Evolutionary conservation across 2,329 filamentous ascomycete species (phyloP).

Genomic region (Neofusicoccum laricinum): DNA sequence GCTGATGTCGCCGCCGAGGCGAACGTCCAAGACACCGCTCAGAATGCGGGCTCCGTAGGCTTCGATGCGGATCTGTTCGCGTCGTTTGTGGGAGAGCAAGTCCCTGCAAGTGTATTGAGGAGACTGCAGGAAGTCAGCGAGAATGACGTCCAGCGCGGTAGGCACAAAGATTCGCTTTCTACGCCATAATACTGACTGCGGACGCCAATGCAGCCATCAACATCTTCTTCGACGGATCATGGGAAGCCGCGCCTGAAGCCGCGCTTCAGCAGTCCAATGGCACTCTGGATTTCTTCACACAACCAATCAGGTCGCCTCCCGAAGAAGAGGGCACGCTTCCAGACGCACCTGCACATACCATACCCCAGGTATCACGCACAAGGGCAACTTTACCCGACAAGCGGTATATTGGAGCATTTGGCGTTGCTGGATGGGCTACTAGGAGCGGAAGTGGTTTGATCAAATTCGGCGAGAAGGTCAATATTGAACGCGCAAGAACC

Average conservation of each 20-base stretch:
- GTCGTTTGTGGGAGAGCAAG: conserved; percentile 55
- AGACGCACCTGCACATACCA: conserved; percentile 12
- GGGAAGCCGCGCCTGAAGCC: conserved; percentile 41
- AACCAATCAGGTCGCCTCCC: conserved; percentile 16
- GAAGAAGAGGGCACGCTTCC: conserved; percentile 19
- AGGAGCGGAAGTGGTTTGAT: conserved; percentile 73
- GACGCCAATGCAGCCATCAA: conserved; percentile 51
- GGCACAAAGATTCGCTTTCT: background rate
- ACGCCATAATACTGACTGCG: background rate
- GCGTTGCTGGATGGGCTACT: conserved; percentile 88
- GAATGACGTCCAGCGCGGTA: conserved; percentile 53
- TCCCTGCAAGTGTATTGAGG: conserved; percentile 44
- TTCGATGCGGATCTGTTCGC: conserved; percentile 57
- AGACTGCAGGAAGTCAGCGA: conserved; percentile 50
- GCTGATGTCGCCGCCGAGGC: background rate
- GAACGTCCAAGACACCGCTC: conserved; percentile 17
- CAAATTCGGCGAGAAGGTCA: conserved; percentile 77
- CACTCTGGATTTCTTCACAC: background rate
- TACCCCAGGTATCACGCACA: conserved; percentile 14
- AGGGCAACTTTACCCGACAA: conserved; percentile 49
- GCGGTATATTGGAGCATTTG: conserved; percentile 88
- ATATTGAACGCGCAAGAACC: conserved; percentile 81
- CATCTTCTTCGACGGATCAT: conserved; percentile 63
- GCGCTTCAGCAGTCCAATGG: background rate
- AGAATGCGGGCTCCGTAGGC: conserved; percentile 25